Evolutionary conservation across 345 rosid genomes (phyloP), one percentile per base, ranked within the genome.

Genomic region (Camelina neglecta): DNA sequence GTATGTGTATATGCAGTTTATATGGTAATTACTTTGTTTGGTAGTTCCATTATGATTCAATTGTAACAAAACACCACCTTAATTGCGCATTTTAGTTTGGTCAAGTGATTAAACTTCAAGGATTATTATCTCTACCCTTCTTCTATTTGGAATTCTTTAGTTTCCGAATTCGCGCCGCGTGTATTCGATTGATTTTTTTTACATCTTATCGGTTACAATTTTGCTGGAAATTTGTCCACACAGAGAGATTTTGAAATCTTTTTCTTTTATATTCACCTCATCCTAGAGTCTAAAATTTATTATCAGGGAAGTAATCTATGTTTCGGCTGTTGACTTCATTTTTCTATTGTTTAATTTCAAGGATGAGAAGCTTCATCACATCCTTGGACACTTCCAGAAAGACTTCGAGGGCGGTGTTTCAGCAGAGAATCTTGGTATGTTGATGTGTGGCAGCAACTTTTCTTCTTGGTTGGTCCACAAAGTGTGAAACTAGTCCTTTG

Each of bases 351-450:
- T 55, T 77, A 11, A 62, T 73, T 82, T 73, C 71, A 86, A 96
- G 99, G 99, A 85, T 65, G 98, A 87, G 76, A 96, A 90, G 83
- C 86, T 96, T 80, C 91, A 92, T 70, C 77, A 88, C 80, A 94
- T 93, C 63, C 81, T 96, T 74, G 98, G 98, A 74, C 98, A 93
- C 81, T 87, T 96, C 45, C 96, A 93, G 74, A 96, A 93, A 77
- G 98, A 93, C 81, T 96, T 96, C 65, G 97, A 96, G 90, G 99
- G 98, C 70, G 97, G 90, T 70, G 90, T 92, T 75, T 90, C 94
- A 8, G 92, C 94, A 12, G 99, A 96, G 80, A 90, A 89, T 86
- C 84, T 96, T 80, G 99, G 99, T 93, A 85, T 81, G 89, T 84
- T 48, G 68, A 71, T 73, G 68, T 59, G 66, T 47, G 73, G 66